Conservation (phyloP, 2,329 filamentous ascomycete species). For the Penicillium brasilianum region DNA sequence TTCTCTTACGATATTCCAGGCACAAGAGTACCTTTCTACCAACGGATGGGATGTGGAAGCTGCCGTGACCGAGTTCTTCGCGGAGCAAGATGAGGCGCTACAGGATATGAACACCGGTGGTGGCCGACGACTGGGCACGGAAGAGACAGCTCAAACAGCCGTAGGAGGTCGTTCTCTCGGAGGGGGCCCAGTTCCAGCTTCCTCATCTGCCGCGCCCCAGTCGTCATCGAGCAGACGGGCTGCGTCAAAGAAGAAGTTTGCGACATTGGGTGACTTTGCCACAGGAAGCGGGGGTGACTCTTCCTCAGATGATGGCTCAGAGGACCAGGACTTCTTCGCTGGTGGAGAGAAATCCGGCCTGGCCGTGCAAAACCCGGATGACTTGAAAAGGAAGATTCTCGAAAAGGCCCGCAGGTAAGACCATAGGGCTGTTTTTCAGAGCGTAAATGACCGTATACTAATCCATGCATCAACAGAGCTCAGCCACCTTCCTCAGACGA, state of each 20-base stretch:
- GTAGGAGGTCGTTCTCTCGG: conserved; percentile 41
- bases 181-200: conserved; percentile 36
- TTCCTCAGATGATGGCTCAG: conserved; percentile 59
- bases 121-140: conserved; percentile 33
- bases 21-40: conserved; percentile 67
- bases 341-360: conserved; percentile 72
- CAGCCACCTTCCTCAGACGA: conserved; percentile 49
- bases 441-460: not conserved
- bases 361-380: conserved; percentile 68
- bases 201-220: conserved; percentile 38
- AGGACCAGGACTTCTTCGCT: conserved; percentile 64
- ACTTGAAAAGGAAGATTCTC: conserved; percentile 57
- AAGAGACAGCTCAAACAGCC: conserved; percentile 26
- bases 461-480: conserved; percentile 31
- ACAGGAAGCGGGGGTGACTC: conserved; percentile 45
- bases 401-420: conserved; percentile 51
- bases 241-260: conserved; percentile 52
- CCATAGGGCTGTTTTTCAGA: not conserved
- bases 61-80: conserved; percentile 67
- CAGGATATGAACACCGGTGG: conserved; percentile 38
- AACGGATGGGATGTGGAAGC: conserved; percentile 70
- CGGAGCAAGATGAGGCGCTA: conserved; percentile 49
- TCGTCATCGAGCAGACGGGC: conserved; percentile 35
- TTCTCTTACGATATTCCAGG: conserved; percentile 52
- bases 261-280: conserved; percentile 53